Evolutionary conservation across 345 rosid genomes (phyloP), one percentile per base, ranked within the genome.

Genomic region (Fremontodendron californicum): DNA sequence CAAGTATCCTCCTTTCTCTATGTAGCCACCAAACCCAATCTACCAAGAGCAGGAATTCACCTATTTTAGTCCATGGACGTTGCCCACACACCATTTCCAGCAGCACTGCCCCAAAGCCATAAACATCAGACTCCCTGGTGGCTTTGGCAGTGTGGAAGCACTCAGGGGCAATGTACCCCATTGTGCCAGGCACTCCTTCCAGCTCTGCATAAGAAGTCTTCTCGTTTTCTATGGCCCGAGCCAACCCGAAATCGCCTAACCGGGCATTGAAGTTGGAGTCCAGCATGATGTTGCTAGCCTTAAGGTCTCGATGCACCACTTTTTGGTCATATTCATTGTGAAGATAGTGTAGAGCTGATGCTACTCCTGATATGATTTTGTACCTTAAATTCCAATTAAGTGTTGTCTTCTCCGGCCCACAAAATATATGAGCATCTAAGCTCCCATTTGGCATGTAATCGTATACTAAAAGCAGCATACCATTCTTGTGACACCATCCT

Each of bases 361-460:
- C 88, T 8, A 86, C 84, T n/a, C 89, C 91, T 1, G 88, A 63
- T 19, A 87, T 71, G 75, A 90, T 82, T 68, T 84, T 86, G 79
- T 84, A 80, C 52, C 92, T 79, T 57, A 57, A 37, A 71, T 31
- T 81, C 90, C 91, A 90, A 21, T 74, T 75, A 0, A 88, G 78
- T 1, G 82, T 35, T 21, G 74, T 48, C 25, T 21, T 75, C 45
- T 84, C 79, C 42, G 77, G 29, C n/a, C 73, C 88, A 39, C 76
- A 73, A 75, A 81, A 90, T 25, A 87, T 15, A 82, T 87, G 87
- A 15, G 33, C 48, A 69, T 90, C 94, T 45, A 88, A 80, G 83
- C 94, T 86, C 2, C 92, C 90, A 9, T 90, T 88, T 6, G 90
- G 90, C 94, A 90, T 88, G 83, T 66, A 90, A 19, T 88, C 92